Base-by-base conservation (phyloP, 176 grass and related monocot genomes). In the Avena atlantica region DNA sequence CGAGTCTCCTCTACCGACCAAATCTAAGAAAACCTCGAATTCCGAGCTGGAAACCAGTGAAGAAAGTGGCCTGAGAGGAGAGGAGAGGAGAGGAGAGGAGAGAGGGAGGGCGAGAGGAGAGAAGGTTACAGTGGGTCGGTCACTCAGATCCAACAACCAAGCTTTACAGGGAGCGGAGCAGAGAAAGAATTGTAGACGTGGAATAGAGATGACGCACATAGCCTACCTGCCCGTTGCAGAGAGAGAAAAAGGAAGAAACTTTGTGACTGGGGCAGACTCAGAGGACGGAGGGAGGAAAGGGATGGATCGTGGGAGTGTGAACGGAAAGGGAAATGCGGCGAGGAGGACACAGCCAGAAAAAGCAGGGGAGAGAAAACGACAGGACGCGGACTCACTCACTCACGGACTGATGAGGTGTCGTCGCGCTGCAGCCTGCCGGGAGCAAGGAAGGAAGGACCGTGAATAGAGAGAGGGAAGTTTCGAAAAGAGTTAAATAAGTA, bases 161-260 rank as follows among this genome's bases (percentile, higher is more conserved):
- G 49, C 82, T 84, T 74, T 74, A 25, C 82, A 84, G 82, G 53
- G 57, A 84, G 82, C 53, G 42, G 56, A 59, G 20, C 60, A 19
- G 59, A 49, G 79, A 31, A 31, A 52, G 62, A n/a, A 37, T 17
- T 29, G 45, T 23, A 14, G 70, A 11, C 8, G 69, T 45, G 40
- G 69, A 21, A 47, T 25, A 4, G 1, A 20, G 16, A 42, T 42
- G 40, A 20, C 56, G 19, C 14, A 14, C 13, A 48, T 48, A 48
- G 45, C 45, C 13, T 14, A 55, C 52, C 13, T 55, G 52, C 52
- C 52, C 12, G 52, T 55, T 55, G 14, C 59, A 62, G 20, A 25
- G 11, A 42, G 44, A 15, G 5, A 51, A 16, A 74, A 74, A 74
- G 21, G 21, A 50, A 25, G 45, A 8, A 27, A 12, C 71, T 74